Base-by-base conservation (phyloP, 139 green algal genomes). In the Gonium pectorale region DNA sequence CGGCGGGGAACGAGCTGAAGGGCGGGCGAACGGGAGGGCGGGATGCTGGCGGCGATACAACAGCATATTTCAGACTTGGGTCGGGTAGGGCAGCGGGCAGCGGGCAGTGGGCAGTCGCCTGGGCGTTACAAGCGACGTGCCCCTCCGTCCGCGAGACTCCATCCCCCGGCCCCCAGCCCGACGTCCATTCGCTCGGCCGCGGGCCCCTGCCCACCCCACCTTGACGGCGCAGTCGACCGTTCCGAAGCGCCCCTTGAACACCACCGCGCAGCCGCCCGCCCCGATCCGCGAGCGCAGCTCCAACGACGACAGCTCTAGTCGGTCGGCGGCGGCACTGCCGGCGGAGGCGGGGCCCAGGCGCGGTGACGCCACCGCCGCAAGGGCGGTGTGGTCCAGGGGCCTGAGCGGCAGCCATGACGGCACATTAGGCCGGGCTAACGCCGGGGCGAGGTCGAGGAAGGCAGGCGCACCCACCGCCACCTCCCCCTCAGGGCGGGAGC, bases 211-310 rank as follows among this genome's bases (percentile, higher is more conserved):
- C 15, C 56, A 64, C 56, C 64, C 43, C 46, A 81, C 73, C 54
- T 83, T 83, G 60, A 83, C 68, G 0, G 77, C 77, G 77, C 41
- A 62, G 59, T 74, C 77, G n/a, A 83, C n/a, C 1, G 60, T 73
- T 7, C 41, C 60, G 43, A 83, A 4, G 9, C 59, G 40, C 31
- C 77, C 77, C 41, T 83, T 74, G 77, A 83, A 83, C 22, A 83
- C 77, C 31, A 83, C 62, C 5, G 60, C 77, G 43, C 77, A 74
- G 41, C 77, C 77, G n/a, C 77, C 77, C 5, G 35, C 33, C 17
- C 77, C 77, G 60, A 83, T 60, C 59, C 64, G 41, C 15, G 2
- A 66, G n/a, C 33, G n/a, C 5, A 83, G 77, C 60, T 83, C 77
- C 43, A 83, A 24, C 41, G 37, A 43, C 22, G 43, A 44, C 19